Conservation (phyloP, 1,284 basidiomycete species). For the Agaricales sp. region DNA sequence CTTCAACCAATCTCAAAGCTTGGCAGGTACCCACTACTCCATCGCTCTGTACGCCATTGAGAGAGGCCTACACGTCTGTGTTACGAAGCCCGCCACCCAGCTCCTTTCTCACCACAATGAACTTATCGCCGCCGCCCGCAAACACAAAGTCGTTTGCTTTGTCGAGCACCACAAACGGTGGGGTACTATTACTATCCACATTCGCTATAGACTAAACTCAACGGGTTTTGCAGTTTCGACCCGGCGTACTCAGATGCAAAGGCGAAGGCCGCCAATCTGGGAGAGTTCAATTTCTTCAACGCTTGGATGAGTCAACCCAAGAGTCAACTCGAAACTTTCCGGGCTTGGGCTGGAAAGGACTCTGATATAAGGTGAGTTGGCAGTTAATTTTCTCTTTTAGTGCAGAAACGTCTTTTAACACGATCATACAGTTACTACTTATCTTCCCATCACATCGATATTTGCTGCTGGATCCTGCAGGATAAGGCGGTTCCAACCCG, state of each 20-base stretch:
- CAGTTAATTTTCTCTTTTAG: not conserved
- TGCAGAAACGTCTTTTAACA: not conserved
- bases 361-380: conserved; percentile 68
- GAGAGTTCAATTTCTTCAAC: conserved; percentile 88
- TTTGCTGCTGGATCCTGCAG: conserved; percentile 88
- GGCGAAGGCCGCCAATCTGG: conserved; percentile 64
- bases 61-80: conserved; percentile 75
- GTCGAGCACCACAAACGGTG: conserved; percentile 84
- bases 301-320: conserved; percentile 96
- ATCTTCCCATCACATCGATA: conserved; percentile 88
- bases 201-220: conserved; percentile 2
- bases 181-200: conserved; percentile 7
- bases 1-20: conserved; percentile 3
- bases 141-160: conserved; percentile 79
- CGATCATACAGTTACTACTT: conserved; percentile 85
- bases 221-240: conserved; percentile 57
- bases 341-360: conserved; percentile 89
- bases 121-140: conserved; percentile 64
- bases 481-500: conserved; percentile 70
- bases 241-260: conserved; percentile 89
- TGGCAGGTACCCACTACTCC: conserved; percentile 70
- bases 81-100: conserved; percentile 91
- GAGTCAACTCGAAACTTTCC: conserved; percentile 88
- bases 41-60: conserved; percentile 84
- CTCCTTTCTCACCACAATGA: conserved; percentile 74